Conservation (phyloP, 1,139 yeast genomes). For the Taphrina communis region DNA sequence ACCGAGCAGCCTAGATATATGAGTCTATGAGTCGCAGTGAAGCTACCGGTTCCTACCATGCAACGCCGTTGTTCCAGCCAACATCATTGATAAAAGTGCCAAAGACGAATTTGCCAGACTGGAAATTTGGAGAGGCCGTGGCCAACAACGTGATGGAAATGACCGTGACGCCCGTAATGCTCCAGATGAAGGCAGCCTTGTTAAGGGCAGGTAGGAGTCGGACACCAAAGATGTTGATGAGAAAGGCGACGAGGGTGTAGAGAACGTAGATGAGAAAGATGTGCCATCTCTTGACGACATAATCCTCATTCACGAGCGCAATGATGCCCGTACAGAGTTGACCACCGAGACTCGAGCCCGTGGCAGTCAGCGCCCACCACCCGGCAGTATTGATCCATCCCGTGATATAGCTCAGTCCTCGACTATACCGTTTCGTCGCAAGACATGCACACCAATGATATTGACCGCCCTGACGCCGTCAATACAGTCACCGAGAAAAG, state of each 20-base stretch:
- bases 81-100: slow-evolving; percentile 46
- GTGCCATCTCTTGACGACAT: slow-evolving; percentile 35
- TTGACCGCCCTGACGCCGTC: slow-evolving; percentile 47
- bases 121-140: slow-evolving; percentile 43
- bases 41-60: slow-evolving; percentile 1
- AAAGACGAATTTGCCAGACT: slow-evolving; percentile 42
- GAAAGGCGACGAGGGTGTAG: slow-evolving; percentile 28
- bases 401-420: slow-evolving; percentile 46
- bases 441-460: slow-evolving; percentile 48
- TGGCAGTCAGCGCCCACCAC: slow-evolving; percentile 30
- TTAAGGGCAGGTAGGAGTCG: slow-evolving; percentile 47
- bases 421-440: slow-evolving; percentile 17
- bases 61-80: slow-evolving; percentile 46
- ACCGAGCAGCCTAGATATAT: slow-evolving; percentile 22
- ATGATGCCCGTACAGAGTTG: slow-evolving; percentile 30
- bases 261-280: slow-evolving; percentile 31
- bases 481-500: too few relatives aligned
- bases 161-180: slow-evolving; percentile 47
- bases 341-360: slow-evolving; percentile 32
- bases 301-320: slow-evolving; percentile 28
- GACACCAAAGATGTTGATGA: slow-evolving; percentile 34
- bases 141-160: slow-evolving; percentile 47
- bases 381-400: slow-evolving; percentile 44
- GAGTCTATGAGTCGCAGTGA: neutral
- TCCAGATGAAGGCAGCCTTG: slow-evolving; percentile 48